A percentile compares a stretch with the other conserved stretches of the same genome.
phyloP scores from a whole-genome alignment of 805 yeast species.

The Ogataea thermomethanolica region DNA sequence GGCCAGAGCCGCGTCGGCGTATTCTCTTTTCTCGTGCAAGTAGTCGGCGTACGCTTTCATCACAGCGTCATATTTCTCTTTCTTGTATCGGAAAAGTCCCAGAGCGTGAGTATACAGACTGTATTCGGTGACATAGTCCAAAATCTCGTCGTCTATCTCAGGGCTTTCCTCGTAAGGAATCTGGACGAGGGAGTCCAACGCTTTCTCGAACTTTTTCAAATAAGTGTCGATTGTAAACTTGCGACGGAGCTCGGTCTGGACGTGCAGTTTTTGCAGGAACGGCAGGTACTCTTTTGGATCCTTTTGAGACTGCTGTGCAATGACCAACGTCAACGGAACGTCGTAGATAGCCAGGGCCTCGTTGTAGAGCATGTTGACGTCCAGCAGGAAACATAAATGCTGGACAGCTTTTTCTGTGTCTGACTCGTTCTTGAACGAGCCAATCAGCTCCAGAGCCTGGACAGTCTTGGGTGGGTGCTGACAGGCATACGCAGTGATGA shows the following conservation, averaged over 20 bases:
- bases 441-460: slow-evolving; percentile 67
- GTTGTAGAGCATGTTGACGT: slow-evolving; percentile 76
- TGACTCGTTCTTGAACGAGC: slow-evolving; percentile 44
- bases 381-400: slow-evolving; percentile 87
- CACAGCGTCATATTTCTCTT: slow-evolving; percentile 49
- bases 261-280: slow-evolving; percentile 75
- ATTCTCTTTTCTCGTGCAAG: slow-evolving; percentile 53
- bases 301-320: slow-evolving; percentile 95
- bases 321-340: slow-evolving; percentile 69
- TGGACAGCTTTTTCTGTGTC: slow-evolving; percentile 62
- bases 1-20: slow-evolving; percentile 72
- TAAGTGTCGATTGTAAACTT: slow-evolving; percentile 76
- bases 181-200: slow-evolving; percentile 60
- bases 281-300: slow-evolving; percentile 98
- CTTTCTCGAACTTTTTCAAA: slow-evolving; percentile 64
- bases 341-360: slow-evolving; percentile 81
- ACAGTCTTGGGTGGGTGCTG: slow-evolving; percentile 81
- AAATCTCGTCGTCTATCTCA: slow-evolving; percentile 51
- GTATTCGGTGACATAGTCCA: slow-evolving; percentile 67
- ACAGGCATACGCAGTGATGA: slow-evolving; percentile 89
- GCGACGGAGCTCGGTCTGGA: slow-evolving; percentile 61
- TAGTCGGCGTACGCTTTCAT: slow-evolving; percentile 60
- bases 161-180: slow-evolving; percentile 35
- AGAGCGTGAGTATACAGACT: slow-evolving; percentile 69
- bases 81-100: slow-evolving; percentile 54